phyloP scores from a whole-genome alignment of 2,329 filamentous ascomycete species.

The Penicillium fuscoglaucum region DNA sequence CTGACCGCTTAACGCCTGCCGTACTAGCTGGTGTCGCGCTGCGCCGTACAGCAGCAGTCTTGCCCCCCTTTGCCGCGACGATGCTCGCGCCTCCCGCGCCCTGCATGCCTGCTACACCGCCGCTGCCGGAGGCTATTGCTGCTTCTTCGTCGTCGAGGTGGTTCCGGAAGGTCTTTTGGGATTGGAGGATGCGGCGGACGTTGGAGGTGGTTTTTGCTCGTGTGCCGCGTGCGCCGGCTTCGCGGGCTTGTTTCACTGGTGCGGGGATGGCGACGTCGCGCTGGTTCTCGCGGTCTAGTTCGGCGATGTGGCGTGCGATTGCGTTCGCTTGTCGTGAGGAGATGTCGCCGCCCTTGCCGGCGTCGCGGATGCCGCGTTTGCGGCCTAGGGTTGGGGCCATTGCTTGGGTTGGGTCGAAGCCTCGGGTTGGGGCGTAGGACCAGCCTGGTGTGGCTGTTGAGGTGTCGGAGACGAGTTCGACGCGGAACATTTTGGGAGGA shows the following conservation, averaged over 20 bases:
- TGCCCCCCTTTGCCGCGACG: conserved; percentile 12
- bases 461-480: conserved; percentile 76
- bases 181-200: conserved; percentile 49
- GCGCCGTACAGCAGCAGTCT: conserved; percentile 22
- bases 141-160: conserved; percentile 55
- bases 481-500: conserved; percentile 59
- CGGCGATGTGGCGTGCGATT: conserved; percentile 75
- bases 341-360: conserved; percentile 61
- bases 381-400: conserved; percentile 55
- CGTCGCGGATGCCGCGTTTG: conserved; percentile 70
- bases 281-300: conserved; percentile 77
- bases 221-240: conserved; percentile 38
- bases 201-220: conserved; percentile 48
- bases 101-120: conserved; percentile 4
- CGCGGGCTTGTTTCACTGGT: conserved; percentile 54
- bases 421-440: conserved; percentile 82
- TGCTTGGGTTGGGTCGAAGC: conserved; percentile 59
- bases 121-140: conserved; percentile 26
- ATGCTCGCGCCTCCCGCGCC: not conserved
- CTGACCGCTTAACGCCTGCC: conserved; percentile 22
- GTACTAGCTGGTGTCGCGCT: conserved; percentile 31
- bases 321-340: conserved; percentile 81
- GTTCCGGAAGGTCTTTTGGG: conserved; percentile 52
- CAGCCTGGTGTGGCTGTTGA: conserved; percentile 77
- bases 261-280: conserved; percentile 71